Evolutionary conservation across 2,329 filamentous ascomycete genomes (phyloP).

Genomic region (Stylonectria norvegica): DNA sequence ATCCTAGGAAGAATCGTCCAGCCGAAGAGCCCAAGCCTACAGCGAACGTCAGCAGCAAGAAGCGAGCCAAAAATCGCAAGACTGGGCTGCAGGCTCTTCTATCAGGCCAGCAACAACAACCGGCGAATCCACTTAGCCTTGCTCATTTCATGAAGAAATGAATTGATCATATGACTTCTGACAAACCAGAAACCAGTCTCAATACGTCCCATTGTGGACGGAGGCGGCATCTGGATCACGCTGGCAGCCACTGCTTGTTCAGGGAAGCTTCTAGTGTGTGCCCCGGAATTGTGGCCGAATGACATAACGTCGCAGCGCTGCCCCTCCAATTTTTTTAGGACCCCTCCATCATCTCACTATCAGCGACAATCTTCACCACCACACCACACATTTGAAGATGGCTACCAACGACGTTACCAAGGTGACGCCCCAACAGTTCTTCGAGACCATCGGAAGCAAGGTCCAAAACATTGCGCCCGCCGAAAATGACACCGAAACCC

Average conservation of each 20-base stretch:
- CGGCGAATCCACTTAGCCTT: slow-evolving; percentile 46
- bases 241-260: no score
- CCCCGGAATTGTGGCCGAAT: slow-evolving; percentile 18
- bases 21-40: slow-evolving; percentile 33
- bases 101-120: slow-evolving; percentile 47
- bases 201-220: no score
- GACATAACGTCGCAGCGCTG: slow-evolving; percentile 28
- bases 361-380: slow-evolving; percentile 8
- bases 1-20: slow-evolving; percentile 16
- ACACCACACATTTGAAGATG: slow-evolving; percentile 36
- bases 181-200: no score
- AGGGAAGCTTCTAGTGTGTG: slow-evolving; percentile 5
- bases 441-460: slow-evolving; percentile 61
- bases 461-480: slow-evolving; percentile 49
- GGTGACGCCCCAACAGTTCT: slow-evolving; percentile 50
- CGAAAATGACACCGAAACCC: slow-evolving; percentile 32
- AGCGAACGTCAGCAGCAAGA: slow-evolving; percentile 59
- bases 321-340: slow-evolving; percentile 33
- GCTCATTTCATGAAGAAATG: slow-evolving; percentile 51
- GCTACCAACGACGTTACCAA: slow-evolving; percentile 35
- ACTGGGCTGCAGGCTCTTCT: slow-evolving; percentile 63
- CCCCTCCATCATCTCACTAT: slow-evolving; percentile 25
- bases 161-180: slow-evolving; percentile 7
- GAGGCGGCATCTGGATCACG: no score
- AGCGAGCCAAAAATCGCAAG: slow-evolving; percentile 62